Base-by-base conservation (phyloP, 2,329 filamentous ascomycete species). In the Fusarium buxicola region DNA sequence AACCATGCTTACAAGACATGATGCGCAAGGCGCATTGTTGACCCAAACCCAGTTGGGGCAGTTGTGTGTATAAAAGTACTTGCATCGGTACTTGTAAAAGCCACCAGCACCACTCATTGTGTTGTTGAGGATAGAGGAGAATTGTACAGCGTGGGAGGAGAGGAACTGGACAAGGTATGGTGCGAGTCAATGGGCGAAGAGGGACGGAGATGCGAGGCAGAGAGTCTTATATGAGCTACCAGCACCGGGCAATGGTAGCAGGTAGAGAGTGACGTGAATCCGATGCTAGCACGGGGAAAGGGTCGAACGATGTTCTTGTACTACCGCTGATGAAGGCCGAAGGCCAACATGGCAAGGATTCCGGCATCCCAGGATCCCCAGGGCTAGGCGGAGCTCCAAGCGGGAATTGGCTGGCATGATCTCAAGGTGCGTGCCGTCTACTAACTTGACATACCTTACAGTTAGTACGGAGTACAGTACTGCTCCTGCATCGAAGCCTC, bases 11-110 rank as follows among this genome's bases (percentile, higher is more conserved):
- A 84, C 82, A 60, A 82, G 74, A 69, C 83, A 85, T 60, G 73
- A 75, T 49, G 81, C 75, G 70, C 83, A 85, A 10, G 81, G 75
- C 31, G 79, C 75, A 50, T 82, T 79, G 50, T 83, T 81, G 15
- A 84, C 78, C 73, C 81, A 84, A 10, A 85, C 82, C 83, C 82
- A 85, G 63, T 85, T 81, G 6, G 75, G 77, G 63, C 82, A 84
- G 61, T 84, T 80, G 68, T 82, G 76, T 27, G 80, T 78, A 55
- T 79, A 79, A 65, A 82, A 84, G 75, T 84, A 82, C 73, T 83
- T 85, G 79, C 83, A 85, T 36, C 80, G 78, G 71, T 82, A 85
- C 74, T 81, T 84, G 69, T 83, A 84, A 59, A 78, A 82, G 32
- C 79, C 79, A 39, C 80, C 79, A 62, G 75, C 69, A 53, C 73